Evolutionary conservation across 768 basidiomycete genomes (phyloP).

Genomic region (Lactifluus piperatus): DNA sequence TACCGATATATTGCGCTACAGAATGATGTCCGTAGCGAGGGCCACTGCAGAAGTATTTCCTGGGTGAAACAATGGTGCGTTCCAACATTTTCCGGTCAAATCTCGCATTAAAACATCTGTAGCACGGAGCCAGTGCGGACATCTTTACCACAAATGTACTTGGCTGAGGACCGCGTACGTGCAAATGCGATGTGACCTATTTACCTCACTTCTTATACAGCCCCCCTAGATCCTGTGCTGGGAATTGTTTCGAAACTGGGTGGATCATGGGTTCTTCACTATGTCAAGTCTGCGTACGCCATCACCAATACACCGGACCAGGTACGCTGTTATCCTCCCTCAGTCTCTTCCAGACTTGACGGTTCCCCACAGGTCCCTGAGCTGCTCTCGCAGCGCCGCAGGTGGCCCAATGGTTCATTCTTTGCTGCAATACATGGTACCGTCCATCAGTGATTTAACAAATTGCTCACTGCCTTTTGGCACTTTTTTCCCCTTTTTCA

Average conservation of each 20-base stretch:
- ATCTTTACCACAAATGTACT: constrained; percentile 97
- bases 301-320: constrained; percentile 92
- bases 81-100: not conserved
- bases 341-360: not conserved
- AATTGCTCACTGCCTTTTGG: no score
- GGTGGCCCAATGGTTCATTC: constrained; percentile 98
- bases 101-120: not conserved
- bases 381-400: constrained; percentile 86
- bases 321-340: constrained; percentile 31
- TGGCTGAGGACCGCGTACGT: constrained; percentile 77
- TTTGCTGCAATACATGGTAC: constrained; percentile 92
- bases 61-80: constrained; percentile 85
- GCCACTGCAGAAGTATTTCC: constrained; percentile 90
- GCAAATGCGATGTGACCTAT: not conserved
- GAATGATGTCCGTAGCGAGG: constrained; percentile 75
- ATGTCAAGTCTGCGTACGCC: constrained; percentile 90
- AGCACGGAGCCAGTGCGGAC: constrained; percentile 78
- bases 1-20: constrained; percentile 87
- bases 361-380: constrained; percentile 58
- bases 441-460: no score
- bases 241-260: constrained; percentile 95
- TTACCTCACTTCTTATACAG: not conserved
- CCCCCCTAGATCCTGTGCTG: constrained; percentile 73
- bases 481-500: no score
- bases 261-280: constrained; percentile 87